Base-by-base conservation (phyloP, 352 stramenopile genomes). In the Achlya hypogyna region DNA sequence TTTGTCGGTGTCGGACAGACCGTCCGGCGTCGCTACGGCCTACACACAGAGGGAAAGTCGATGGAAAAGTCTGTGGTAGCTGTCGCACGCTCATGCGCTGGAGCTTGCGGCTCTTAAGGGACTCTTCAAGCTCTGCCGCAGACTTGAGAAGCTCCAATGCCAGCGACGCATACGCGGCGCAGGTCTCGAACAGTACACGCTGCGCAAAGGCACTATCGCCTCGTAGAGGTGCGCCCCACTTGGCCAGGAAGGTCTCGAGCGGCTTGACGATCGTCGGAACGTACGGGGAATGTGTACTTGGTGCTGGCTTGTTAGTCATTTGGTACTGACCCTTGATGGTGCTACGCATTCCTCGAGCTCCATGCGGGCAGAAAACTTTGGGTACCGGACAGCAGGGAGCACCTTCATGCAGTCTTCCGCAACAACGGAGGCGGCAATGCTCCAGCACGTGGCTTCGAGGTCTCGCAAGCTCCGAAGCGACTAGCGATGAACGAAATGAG, bases 251-350 rank as follows among this genome's bases (percentile, higher is more conserved):
- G 0, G 79, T 74, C 52, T 78, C 72, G 43, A 95, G 74, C 4
- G 86, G 86, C 12, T 84, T 90, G 58, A 89, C 72, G 40, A 95
- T 92, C 62, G 81, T 95, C 1, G 79, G 31, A 9, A 93, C 78
- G 53, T 93, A 95, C 14, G 80, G 81, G 35, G 86, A 95, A 1
- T 77, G 64, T 5, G 74, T 72, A 2, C 80, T 89, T 34, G 86
- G 86, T 23, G 79, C 66, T 6, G 84, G 80, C 60, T 93, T 95
- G 77, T 92, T 95, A 5, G 86, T 95, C 81, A 95, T 93, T 64
- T 95, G 86, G 58, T 95, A 95, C 66, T 95, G 86, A 10, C 86
- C 86, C 59, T 95, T 95, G 53, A 95, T 84, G 5, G 84, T 69
- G 1, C 65, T 93, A 34, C 78, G n/a, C n/a, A n/a, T n/a, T n/a